Evolutionary conservation across 23 red algal genomes (phyloP), one percentile per base, ranked within the genome.

Genomic region (Gracilaria gracilis): DNA sequence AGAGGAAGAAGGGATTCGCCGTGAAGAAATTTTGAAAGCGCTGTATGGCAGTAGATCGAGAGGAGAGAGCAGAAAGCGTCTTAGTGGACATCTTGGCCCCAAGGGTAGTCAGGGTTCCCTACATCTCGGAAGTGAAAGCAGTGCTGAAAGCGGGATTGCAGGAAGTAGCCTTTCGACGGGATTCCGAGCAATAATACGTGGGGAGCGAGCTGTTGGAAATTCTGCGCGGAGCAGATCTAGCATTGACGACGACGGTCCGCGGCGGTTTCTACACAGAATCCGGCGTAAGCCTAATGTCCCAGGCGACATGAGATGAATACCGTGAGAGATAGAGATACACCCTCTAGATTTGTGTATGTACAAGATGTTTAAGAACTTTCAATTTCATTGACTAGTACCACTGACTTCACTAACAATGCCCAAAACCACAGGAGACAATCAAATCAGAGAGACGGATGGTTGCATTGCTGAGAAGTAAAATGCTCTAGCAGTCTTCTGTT

Each of bases 1-100:
- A 21, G 67, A 47, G 27, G 84, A 70, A 32, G 49, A 71, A 57
- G 66, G 67, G 61, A 73, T 57, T 38, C 64, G 84, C 15, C 39
- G 67, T 28, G 66, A 87, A 55, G 54, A 67, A 32, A 46, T 87
- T 42, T 17, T 87, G 61, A 76, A n/a, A 87, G 67, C 67, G 2
- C 49, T 87, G 17, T 87, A 75, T 28, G 84, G 84, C 13, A 28
- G 39, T 17, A 77, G 27, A 42, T 29, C 72, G 2, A 51, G 15
- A 31, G 46, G 38, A 31, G 46, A 51, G 23, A 25, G 20, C 3
- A 51, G 42, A 25, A 77, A 13, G 23, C 39, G 72, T 77, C 15
- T 77, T 0, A 46, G 72, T 77, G 72, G 72, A 8, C 72, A 46
- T 77, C 17, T 25, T 25, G 46, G 72, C 14, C 21, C 40, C 1